Conservation (phyloP, 345 rosid species). For the Eucalyptus urophylla region DNA sequence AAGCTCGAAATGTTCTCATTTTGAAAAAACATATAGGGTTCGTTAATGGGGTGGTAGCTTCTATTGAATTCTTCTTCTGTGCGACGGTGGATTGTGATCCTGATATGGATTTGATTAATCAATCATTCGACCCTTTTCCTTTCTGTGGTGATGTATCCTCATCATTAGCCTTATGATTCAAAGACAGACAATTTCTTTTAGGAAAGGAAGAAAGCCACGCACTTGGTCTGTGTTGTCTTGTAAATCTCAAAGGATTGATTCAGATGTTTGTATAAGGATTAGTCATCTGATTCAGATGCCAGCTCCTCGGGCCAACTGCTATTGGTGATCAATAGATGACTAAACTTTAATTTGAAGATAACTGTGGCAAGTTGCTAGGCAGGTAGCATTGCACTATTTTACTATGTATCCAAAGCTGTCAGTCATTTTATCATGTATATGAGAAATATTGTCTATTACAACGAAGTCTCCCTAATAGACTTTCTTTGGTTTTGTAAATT, state of each 20-base stretch:
- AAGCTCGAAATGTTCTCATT: not conserved
- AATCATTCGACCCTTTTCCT: no score
- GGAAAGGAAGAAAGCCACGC: no score
- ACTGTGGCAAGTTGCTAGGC: not conserved
- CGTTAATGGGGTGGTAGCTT: not conserved
- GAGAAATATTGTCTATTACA: not conserved
- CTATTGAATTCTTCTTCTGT: not conserved
- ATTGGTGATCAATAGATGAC: not conserved
- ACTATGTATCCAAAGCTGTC: not conserved
- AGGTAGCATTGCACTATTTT: not conserved
- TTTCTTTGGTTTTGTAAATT: not conserved
- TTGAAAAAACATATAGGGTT: not conserved
- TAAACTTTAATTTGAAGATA: not conserved
- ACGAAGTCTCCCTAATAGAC: not conserved
- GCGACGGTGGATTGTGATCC: not conserved
- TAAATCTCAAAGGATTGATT: no score
- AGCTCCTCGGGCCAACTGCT: no score
- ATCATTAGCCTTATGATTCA: no score
- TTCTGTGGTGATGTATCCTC: no score
- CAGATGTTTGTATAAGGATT: no score
- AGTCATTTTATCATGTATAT: not conserved
- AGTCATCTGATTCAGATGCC: no score
- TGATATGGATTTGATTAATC: no score
- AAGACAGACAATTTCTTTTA: no score
- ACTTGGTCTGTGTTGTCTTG: no score